Evolutionary conservation across 148 eudicot genomes (phyloP).

Genomic region (Rhododendron mucronatum): DNA sequence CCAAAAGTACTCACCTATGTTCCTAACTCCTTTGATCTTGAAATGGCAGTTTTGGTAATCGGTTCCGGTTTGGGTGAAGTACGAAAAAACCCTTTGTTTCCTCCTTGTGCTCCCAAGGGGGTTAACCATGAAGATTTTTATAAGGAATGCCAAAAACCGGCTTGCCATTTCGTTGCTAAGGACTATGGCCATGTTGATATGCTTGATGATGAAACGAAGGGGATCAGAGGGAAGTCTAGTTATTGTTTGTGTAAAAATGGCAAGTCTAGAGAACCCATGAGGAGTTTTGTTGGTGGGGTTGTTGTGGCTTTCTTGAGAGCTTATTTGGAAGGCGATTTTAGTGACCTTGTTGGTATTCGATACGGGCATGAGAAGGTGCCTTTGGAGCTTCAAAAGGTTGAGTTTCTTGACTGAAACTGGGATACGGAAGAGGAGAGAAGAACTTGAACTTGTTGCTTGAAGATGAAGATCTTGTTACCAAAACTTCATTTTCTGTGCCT

Average conservation of each 20-base stretch:
- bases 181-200: slow-evolving; percentile 74
- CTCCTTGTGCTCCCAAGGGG: slow-evolving; percentile 82
- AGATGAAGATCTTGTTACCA: neutral
- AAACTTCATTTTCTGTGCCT: neutral
- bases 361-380: slow-evolving; percentile 33
- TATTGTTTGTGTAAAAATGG: slow-evolving; percentile 75
- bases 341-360: slow-evolving; percentile 30
- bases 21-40: slow-evolving; percentile 56
- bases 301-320: slow-evolving; percentile 63
- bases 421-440: neutral
- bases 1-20: slow-evolving; percentile 59
- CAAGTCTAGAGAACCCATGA: slow-evolving; percentile 64
- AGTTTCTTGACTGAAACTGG: slow-evolving; percentile 26
- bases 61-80: slow-evolving; percentile 69
- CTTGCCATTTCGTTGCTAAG: slow-evolving; percentile 60
- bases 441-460: neutral
- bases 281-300: slow-evolving; percentile 72
- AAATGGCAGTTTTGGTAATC: slow-evolving; percentile 40
- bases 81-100: slow-evolving; percentile 51
- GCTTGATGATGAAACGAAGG: slow-evolving; percentile 68
- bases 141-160: slow-evolving; percentile 50
- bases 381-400: slow-evolving; percentile 43
- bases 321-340: slow-evolving; percentile 47
- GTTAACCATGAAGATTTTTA: slow-evolving; percentile 73
- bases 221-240: slow-evolving; percentile 52